Base-by-base conservation (phyloP, 345 rosid genomes). In the Salix brachista region DNA sequence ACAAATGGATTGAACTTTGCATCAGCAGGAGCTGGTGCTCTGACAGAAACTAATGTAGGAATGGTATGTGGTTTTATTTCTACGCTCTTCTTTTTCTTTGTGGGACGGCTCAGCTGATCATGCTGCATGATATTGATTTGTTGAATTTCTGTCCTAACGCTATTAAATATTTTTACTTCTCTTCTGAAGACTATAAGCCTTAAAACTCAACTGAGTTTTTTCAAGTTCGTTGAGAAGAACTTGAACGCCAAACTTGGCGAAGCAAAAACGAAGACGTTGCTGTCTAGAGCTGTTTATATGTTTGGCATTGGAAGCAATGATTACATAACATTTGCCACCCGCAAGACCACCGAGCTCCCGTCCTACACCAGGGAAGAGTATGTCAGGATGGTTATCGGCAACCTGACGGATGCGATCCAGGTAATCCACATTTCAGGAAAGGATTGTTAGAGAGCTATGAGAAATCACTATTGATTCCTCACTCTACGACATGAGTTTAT, bases 261-360 rank as follows among this genome's bases (percentile, higher is more conserved):
- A 64, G 62, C 65, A 5, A 73, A 73, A 62, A 72, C 83, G n/a
- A 79, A 80, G 79, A 48, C 21, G 23, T 28, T 83, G 41, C 9
- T 87, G 8, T 80, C 89, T 8, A 77, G 26, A 73, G 86, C 89
- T 65, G 83, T 88, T 66, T 85, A 83, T 81, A 39, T 90, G 14
- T 39, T 86, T 66, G 77, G 69, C 72, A 75, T 84, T 19, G 88
- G 91, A 74, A 60, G 32, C 76, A 84, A 83, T 73, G 89, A 86
- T 65, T 88, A 83, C 64, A 0, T 19, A 1, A 26, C 42, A 13
- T 71, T 81, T 2, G 34, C 67, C 26, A 13, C 50, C 13, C 41
- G 68, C 25, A 87, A 82, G 69, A 36, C 80, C 62, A 60, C 80
- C 5, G 6, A 42, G 18, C 62, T 70, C 2, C 75, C 77, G 21